Conservation (phyloP, 2,329 filamentous ascomycete genomes). For the Sporothrix protearum region DNA sequence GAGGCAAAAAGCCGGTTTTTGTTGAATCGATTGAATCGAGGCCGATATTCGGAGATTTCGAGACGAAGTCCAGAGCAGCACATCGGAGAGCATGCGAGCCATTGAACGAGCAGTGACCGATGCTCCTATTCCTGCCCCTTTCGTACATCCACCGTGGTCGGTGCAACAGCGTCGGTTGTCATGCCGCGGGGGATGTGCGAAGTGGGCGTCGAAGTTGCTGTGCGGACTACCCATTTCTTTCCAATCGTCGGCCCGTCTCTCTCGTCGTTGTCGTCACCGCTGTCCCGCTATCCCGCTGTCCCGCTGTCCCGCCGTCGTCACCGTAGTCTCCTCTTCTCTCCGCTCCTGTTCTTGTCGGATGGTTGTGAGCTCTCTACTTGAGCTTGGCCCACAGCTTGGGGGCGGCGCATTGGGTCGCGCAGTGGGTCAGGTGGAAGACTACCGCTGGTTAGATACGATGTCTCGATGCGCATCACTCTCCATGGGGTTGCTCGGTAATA, state of each 20-base stretch:
- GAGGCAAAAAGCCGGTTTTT: neutral
- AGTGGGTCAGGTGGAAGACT: slow-evolving; percentile 99
- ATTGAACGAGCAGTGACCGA: neutral
- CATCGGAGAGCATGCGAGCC: neutral
- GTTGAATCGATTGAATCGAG: neutral
- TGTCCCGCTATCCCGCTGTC: neutral
- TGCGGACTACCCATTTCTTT: no score
- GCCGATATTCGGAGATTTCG: neutral
- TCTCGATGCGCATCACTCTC: neutral
- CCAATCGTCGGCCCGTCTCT: neutral
- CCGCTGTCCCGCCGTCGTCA: neutral
- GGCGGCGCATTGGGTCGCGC: slow-evolving; percentile 85
- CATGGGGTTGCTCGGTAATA: neutral
- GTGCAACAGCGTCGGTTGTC: neutral
- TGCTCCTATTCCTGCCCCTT: neutral
- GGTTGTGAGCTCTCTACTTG: slow-evolving; percentile 57
- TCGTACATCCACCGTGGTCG: neutral
- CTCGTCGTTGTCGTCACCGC: neutral
- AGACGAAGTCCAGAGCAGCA: neutral
- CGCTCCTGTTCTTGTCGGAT: neutral
- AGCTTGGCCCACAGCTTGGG: slow-evolving; percentile 92
- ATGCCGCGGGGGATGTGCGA: neutral
- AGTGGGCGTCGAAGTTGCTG: neutral
- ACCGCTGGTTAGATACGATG: slow-evolving; percentile 18
- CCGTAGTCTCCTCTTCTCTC: neutral